Evolutionary conservation across 1,284 basidiomycete species (phyloP), one percentile per base, ranked within the genome.

Genomic region (Anthracocystis walkeri): DNA sequence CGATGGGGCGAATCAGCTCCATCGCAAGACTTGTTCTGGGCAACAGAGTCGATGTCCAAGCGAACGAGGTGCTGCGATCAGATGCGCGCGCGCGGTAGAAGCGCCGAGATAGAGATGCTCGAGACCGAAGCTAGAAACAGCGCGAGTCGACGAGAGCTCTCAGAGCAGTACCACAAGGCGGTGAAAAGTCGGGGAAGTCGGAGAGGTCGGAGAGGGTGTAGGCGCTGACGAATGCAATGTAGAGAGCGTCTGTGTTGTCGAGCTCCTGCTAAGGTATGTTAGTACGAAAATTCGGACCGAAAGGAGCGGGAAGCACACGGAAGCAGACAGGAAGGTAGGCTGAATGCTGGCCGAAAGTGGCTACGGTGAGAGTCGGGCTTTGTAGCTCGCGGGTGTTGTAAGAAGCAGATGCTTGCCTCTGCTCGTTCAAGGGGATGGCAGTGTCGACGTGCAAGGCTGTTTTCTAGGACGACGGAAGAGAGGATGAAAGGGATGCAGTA

Each of bases 1-100:
- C 62, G 31, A 61, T 31, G 18, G 63, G 51, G 29, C 65, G 52
- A 33, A 58, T 67, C 56, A 73, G 45, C 12, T 73, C 70, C 64
- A 73, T 73, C 6, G n/a, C 25, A 4, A 3, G 46, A 14, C 14
- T 11, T 16, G 21, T 16, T 20, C 11, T 0, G 21, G 49, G 21
- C 31, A 21, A 23, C 3, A 35, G 49, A 21, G 18, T 23, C 49
- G 20, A 23, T 16, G 5, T 14, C 33, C 33, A 38, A 25, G 8
- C 33, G 20, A 25, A 11, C 4, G 7, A 10, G 33, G 20, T 12
- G 49, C 48, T 33, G 18, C n/a, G 48, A 18, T 29, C 31, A 11
- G n/a, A 31, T 20, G 48, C n/a, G 27, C 18, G n/a, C 48, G 48
- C 7, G 29, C 48, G 29, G 7, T 31, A 20, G 3, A 4, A 31